Conservation (phyloP, 202 grass and related monocot genomes). For the Bolboschoenoplectus hybrid region DNA sequence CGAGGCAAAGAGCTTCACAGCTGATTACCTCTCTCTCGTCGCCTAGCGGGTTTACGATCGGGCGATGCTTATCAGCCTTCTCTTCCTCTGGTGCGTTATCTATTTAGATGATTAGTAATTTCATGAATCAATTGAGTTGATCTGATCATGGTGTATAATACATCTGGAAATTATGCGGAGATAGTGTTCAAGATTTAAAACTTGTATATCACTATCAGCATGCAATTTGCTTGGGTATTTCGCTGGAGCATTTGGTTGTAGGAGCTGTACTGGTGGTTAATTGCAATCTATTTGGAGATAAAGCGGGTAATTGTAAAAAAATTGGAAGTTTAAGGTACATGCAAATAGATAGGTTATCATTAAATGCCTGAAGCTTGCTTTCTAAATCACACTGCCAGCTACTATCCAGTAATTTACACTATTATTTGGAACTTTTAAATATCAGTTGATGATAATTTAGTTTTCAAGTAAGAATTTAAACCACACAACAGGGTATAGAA, state of each 20-base stretch:
- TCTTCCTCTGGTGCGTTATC: slow-evolving; percentile 25
- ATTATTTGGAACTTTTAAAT: background rate
- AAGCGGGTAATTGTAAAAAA: background rate
- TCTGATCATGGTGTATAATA: background rate
- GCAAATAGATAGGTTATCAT: background rate
- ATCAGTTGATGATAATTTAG: background rate
- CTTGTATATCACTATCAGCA: background rate
- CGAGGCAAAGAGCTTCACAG: slow-evolving; percentile 24
- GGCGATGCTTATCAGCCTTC: slow-evolving; percentile 2
- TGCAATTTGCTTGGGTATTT: background rate
- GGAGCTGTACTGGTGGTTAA: background rate
- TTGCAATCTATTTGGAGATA: background rate
- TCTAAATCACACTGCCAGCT: background rate
- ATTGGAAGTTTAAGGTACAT: slow-evolving; percentile 13
- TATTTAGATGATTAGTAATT: background rate
- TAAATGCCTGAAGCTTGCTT: background rate
- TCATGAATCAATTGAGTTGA: background rate
- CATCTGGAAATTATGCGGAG: background rate
- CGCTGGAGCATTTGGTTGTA: background rate
- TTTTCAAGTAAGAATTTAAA: slow-evolving; percentile 6
- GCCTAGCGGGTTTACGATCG: background rate
- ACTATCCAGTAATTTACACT: background rate
- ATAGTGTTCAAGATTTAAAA: background rate
- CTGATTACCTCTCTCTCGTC: slow-evolving; percentile 29
- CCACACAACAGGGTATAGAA: background rate